Base-by-base conservation (phyloP, 148 eudicot species). In the Simmondsia chinensis region DNA sequence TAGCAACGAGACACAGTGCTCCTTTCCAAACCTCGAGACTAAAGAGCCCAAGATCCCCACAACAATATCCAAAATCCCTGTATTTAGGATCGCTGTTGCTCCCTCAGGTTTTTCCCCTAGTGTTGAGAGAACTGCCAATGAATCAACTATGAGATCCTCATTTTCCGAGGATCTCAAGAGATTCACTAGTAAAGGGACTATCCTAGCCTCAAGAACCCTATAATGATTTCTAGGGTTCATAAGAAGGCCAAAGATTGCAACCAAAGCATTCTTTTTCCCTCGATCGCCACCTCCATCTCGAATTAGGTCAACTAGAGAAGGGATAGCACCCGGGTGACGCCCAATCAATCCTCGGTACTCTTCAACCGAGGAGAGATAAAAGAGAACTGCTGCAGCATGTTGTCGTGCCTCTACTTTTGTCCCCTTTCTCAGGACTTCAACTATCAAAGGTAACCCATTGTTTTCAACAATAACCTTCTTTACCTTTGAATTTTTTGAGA, bases 351-450 rank as follows among this genome's bases (percentile, higher is more conserved):
- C 37, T 10, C 88, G 72, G 54, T 76, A 70, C 17, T 85, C 85
- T 48, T 79, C 75, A 4, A 73, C 73, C 0, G 93, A 85, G 43
- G 97, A 68, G 7, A 89, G 79, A 46, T 89, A 82, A 56, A 84
- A 89, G 6, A 89, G 47, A 1, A 59, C 39, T 9, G 88, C 95
- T 2, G 87, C 95, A 0, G 97, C 82, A n/a, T 84, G 70, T 17
- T 76, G 80, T 24, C 72, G 65, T 2, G 95, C 66, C 68, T 81
- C 86, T 38, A 68, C 52, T 45, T 68, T 82, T 2, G 70, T 16
- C 24, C 97, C 95, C 0, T 46, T 43, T 32, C 55, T 66, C 4
- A 82, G 47, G 14, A 89, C 80, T 30, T 43, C 45, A 3, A 85
- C 34, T 8, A 82, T 60, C 29, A 65, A 36, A 12, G 56, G 56